phyloP scores from a whole-genome alignment of 1,284 basidiomycete species.

The Agroathelia rolfsii region DNA sequence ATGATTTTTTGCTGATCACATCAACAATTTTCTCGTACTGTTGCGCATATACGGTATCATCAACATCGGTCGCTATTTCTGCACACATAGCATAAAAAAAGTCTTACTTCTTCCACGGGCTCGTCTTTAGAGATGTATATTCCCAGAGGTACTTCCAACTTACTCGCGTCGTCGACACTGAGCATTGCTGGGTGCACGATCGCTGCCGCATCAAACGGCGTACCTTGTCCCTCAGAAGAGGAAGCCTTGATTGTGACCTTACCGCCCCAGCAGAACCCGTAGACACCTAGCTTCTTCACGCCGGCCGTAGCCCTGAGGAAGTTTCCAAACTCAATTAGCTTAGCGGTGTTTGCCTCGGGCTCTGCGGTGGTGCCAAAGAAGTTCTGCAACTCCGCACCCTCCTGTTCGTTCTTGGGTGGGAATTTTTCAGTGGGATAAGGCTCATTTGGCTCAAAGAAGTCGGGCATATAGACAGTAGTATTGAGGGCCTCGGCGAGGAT shows the following conservation, averaged over 20 bases:
- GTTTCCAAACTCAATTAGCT: constrained; percentile 36
- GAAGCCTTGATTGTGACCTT: constrained; percentile 40
- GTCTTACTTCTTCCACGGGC: constrained; percentile 39
- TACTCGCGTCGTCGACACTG: constrained; percentile 38
- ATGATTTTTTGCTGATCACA: constrained; percentile 38
- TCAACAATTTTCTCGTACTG: constrained; percentile 46
- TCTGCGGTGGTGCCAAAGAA: constrained; percentile 46
- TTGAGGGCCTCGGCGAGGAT: constrained; percentile 43
- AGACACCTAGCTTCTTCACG: constrained; percentile 36
- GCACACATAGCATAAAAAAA: too few relatives aligned
- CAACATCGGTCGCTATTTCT: background rate
- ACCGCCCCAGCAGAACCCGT: constrained; percentile 57
- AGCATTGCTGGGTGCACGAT: constrained; percentile 54
- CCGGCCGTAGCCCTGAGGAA: constrained; percentile 37
- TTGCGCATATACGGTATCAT: background rate
- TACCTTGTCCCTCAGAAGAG: constrained; percentile 22
- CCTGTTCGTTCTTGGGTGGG: constrained; percentile 43
- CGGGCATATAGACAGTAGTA: constrained; percentile 52
- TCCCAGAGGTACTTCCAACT: constrained; percentile 44
- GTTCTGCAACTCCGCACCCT: constrained; percentile 36
- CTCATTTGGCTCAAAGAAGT: constrained; percentile 48
- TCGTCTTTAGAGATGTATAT: constrained; percentile 58
- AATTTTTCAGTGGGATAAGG: constrained; percentile 41
- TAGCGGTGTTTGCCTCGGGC: constrained; percentile 31
- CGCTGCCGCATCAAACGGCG: constrained; percentile 39